phyloP scores from a whole-genome alignment of 441 rosid species.

The Geranium incanum region DNA sequence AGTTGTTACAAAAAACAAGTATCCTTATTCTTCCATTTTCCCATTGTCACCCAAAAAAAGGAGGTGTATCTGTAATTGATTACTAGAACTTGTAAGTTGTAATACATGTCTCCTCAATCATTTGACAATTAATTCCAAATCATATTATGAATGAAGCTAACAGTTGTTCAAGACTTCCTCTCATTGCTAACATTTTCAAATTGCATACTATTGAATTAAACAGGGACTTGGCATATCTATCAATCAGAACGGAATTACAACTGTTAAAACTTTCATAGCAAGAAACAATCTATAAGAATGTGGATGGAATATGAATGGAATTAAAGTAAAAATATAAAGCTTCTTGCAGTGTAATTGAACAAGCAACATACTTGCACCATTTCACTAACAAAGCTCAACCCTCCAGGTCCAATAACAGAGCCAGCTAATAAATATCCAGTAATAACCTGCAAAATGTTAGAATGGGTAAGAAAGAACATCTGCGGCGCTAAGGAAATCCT shows the following conservation, averaged over 20 bases:
- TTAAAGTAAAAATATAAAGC: background rate
- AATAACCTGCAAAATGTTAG: conserved; percentile 56
- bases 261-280: background rate
- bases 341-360: conserved; percentile 8
- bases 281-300: background rate
- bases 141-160: background rate
- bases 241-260: background rate
- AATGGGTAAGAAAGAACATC: conserved; percentile 9
- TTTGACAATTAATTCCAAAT: no score
- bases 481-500: conserved; percentile 26
- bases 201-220: background rate
- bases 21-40: conserved; percentile 5
- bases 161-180: background rate
- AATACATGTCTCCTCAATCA: no score
- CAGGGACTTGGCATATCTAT: background rate
- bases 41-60: background rate
- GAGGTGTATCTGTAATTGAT: background rate
- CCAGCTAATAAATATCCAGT: conserved; percentile 93
- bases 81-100: background rate
- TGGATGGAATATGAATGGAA: background rate
- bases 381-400: conserved; percentile 90
- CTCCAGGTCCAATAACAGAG: conserved; percentile 90
- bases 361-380: conserved; percentile 82
- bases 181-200: background rate
- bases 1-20: background rate